Base-by-base conservation (phyloP, 768 basidiomycete genomes). In the Kondoa subrosea region DNA sequence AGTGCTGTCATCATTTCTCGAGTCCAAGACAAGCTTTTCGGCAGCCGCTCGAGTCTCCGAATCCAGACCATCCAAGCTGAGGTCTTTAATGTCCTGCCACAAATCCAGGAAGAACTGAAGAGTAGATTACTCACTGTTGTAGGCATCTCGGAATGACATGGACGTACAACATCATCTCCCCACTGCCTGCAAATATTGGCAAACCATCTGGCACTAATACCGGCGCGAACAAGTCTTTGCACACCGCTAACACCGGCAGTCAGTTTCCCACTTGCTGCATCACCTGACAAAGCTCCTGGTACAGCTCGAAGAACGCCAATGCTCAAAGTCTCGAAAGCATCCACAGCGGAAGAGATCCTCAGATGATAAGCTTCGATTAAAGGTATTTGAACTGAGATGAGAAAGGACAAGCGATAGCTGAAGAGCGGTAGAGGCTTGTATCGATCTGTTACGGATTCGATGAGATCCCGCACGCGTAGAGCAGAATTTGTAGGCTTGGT, bases 371-470 rank as follows among this genome's bases (percentile, higher is more conserved):
- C 78, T 67, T 87, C 83, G 15, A 99, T 78, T 15, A 95, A 75
- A 0, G 92, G 91, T 1, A 96, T 79, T 77, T 99, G 95, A 17
- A 93, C 83, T 8, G 82, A 80, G 56, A 86, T 81, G 67, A 99
- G 82, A 79, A 97, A 99, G 50, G 85, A 85, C 0, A 85, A 85
- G 40, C 87, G 86, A 67, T 95, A 87, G 12, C 80, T 74, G 67
- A 87, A 82, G 64, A 82, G 82, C 0, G 93, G 92, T 2, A 99
- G 81, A 0, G 89, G 87, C 8, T 86, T 85, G 76, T 96, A 99
- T 12, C 92, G 91, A 76, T 93, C 91, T 67, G 91, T 91, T 66
- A 97, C 85, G 78, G 95, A 92, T 72, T 95, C 89, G 14, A 95
- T 80, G 25, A 97, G 80, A 29, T 87, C 84, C 74, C 87, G 88